A percentile compares a stretch with the other conserved stretches of the same genome.
phyloP scores from a whole-genome alignment of 1,284 basidiomycete genomes.

The Fomes fomentarius region DNA sequence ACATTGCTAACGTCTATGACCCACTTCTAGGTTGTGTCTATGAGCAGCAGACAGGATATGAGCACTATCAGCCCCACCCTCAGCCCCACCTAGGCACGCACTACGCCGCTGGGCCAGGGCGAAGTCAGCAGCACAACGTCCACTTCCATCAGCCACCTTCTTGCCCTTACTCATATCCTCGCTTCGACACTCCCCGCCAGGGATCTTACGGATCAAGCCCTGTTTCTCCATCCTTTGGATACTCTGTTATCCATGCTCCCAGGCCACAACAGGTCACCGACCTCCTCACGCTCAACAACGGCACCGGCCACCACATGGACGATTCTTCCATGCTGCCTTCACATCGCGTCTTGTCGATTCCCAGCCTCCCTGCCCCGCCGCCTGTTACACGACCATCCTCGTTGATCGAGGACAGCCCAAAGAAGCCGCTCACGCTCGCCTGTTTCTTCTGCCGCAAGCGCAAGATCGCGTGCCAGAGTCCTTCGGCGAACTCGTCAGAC shows the following conservation, averaged over 20 bases:
- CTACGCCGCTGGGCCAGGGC: neutral
- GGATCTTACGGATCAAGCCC: constrained; percentile 14
- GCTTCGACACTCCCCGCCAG: constrained; percentile 11
- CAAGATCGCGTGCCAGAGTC: constrained; percentile 49
- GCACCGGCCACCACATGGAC: constrained; percentile 8
- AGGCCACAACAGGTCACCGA: constrained; percentile 19
- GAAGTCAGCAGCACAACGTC: constrained; percentile 11
- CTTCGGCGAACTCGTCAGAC: constrained; percentile 37
- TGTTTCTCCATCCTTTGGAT: constrained; percentile 1
- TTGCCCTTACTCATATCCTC: constrained; percentile 23
- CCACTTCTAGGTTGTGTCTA: constrained; percentile 12
- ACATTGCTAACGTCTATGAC: neutral
- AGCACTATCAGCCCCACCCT: constrained; percentile 9
- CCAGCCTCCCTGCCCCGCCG: constrained; percentile 22
- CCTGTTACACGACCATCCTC: constrained; percentile 27
- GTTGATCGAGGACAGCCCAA: constrained; percentile 36
- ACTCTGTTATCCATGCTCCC: constrained; percentile 20
- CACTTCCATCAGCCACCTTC: constrained; percentile 19
- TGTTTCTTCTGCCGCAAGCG: constrained; percentile 49
- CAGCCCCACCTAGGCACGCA: constrained; percentile 13
- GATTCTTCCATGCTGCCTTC: constrained; percentile 4
- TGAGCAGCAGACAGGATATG: constrained; percentile 6
- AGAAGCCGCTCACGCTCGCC: constrained; percentile 45
- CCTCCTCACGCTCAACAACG: constrained; percentile 15
- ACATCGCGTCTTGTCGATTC: constrained; percentile 25